Evolutionary conservation across 2,329 filamentous ascomycete species (phyloP).

Genomic region (Claviceps lovelessii): DNA sequence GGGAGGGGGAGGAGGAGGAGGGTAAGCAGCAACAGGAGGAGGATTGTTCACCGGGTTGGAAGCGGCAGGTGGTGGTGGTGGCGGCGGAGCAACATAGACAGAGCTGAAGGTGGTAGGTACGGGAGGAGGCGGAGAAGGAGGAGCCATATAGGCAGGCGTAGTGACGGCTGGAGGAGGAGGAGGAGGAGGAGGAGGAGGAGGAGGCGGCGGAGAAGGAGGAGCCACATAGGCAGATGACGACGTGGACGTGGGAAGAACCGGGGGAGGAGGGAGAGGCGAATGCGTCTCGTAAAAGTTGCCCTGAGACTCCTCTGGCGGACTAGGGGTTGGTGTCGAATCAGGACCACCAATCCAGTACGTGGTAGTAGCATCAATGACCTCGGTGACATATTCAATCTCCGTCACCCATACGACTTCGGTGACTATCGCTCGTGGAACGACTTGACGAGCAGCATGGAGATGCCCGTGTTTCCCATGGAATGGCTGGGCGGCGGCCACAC

Average conservation of each 20-base stretch:
- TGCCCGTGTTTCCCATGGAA: constrained; percentile 24
- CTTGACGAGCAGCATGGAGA: constrained; percentile 14
- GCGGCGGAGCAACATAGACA: constrained; percentile 3
- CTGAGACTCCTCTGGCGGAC: constrained; percentile 10
- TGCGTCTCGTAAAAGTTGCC: constrained; percentile 18
- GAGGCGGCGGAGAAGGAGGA: constrained; percentile 10
- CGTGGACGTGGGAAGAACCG: constrained; percentile 8
- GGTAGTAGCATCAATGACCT: constrained; percentile 32
- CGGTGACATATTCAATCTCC: constrained; percentile 31
- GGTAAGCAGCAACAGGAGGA: constrained; percentile 5
- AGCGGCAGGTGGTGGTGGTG: constrained; percentile 5
- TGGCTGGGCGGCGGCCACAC: constrained; percentile 36
- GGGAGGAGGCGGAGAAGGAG: constrained; percentile 5
- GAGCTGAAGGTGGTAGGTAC: constrained; percentile 6
- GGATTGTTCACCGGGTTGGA: constrained; percentile 2
- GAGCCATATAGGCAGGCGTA: constrained; percentile 14
- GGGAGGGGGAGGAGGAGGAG: constrained; percentile 8
- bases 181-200: constrained; percentile 10
- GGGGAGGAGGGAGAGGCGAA: constrained; percentile 4
- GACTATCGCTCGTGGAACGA: constrained; percentile 24
- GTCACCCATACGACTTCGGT: constrained; percentile 38
- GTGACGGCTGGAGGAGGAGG: constrained; percentile 12
- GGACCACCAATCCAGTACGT: constrained; percentile 28
- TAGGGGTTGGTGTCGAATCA: constrained; percentile 13
- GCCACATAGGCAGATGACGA: constrained; percentile 5